These are phyloP conservation scores for Citrullus amarus DNA, from an alignment of 306 rosid species.

Conservation along the genomic window DNA sequence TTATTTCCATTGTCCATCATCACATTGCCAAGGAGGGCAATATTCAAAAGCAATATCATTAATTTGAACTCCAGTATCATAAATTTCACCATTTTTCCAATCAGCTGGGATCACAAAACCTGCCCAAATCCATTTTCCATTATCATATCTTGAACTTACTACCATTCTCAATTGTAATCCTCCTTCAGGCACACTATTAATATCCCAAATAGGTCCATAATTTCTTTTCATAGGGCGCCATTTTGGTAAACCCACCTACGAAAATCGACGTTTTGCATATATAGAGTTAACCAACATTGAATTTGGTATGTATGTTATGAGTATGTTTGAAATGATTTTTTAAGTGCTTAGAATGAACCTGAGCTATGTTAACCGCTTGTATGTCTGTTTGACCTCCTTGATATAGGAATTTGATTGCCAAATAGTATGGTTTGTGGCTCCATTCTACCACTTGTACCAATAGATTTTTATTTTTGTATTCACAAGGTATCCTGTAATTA, in stretches of 20 bases:
- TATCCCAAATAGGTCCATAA: constrained; percentile 77
- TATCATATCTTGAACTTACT: constrained; percentile 60
- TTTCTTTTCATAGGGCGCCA: constrained; percentile 59
- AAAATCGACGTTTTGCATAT: no score
- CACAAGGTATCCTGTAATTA: constrained; percentile 52
- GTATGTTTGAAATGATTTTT: no score
- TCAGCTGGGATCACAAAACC: constrained; percentile 52
- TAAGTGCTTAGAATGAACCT: constrained; percentile 18
- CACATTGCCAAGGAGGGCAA: constrained; percentile 22
- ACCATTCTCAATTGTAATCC: constrained; percentile 55
- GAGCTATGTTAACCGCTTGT: constrained; percentile 59
- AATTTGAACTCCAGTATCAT: constrained; percentile 58
- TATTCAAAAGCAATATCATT: constrained; percentile 57
- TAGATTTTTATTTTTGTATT: constrained; percentile 44
- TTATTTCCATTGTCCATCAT: background rate
- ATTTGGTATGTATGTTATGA: no score
- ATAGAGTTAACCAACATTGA: no score
- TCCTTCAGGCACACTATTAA: constrained; percentile 54
- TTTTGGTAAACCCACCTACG: constrained; percentile 13
- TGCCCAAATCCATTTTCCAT: constrained; percentile 71
- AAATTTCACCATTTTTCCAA: constrained; percentile 42
- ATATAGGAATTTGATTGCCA: constrained; percentile 51
- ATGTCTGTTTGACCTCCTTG: constrained; percentile 97
- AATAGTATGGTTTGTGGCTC: constrained; percentile 48
- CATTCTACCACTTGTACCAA: constrained; percentile 70